phyloP scores from a whole-genome alignment of 768 basidiomycete species.

The Trametes meyenii region DNA sequence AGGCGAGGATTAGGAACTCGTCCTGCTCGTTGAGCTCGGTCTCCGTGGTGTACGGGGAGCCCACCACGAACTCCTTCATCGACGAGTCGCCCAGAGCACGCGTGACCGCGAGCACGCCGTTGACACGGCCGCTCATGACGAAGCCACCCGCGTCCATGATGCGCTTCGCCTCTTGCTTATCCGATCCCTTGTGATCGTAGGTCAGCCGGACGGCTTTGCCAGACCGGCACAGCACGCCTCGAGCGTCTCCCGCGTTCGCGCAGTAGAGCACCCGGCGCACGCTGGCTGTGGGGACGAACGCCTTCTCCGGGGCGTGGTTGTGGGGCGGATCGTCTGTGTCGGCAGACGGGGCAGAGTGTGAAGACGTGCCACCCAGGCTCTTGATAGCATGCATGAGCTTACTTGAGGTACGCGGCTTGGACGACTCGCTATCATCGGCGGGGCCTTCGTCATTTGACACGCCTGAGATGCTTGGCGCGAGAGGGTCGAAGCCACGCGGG shows the following conservation, averaged over 20 bases:
- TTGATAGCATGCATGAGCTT: slow-evolving; percentile 33
- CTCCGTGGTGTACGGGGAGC: slow-evolving; percentile 98
- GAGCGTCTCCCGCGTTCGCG: slow-evolving; percentile 96
- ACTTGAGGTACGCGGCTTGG: slow-evolving; percentile 39
- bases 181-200: slow-evolving; percentile 98
- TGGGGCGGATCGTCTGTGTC: slow-evolving; percentile 27
- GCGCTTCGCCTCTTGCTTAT: slow-evolving; percentile 95
- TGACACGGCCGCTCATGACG: slow-evolving; percentile 97
- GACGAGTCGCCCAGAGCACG: slow-evolving; percentile 94
- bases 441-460: slow-evolving; percentile 48
- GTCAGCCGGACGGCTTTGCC: slow-evolving; percentile 93
- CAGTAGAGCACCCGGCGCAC: slow-evolving; percentile 84
- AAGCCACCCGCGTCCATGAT: slow-evolving; percentile 98
- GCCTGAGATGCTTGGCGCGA: slow-evolving; percentile 25
- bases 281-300: slow-evolving; percentile 26
- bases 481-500: slow-evolving; percentile 28
- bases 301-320: slow-evolving; percentile 13
- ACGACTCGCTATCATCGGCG: slow-evolving; percentile 42
- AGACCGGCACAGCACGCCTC: slow-evolving; percentile 88
- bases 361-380: slow-evolving; percentile 45
- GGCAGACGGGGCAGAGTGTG: slow-evolving; percentile 22
- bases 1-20: slow-evolving; percentile 94
- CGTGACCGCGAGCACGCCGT: slow-evolving; percentile 96
- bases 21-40: slow-evolving; percentile 89
- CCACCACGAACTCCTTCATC: slow-evolving; percentile 99